Evolutionary conservation across 2,329 filamentous ascomycete species (phyloP).

Genomic region (Fusarium mundagurra): DNA sequence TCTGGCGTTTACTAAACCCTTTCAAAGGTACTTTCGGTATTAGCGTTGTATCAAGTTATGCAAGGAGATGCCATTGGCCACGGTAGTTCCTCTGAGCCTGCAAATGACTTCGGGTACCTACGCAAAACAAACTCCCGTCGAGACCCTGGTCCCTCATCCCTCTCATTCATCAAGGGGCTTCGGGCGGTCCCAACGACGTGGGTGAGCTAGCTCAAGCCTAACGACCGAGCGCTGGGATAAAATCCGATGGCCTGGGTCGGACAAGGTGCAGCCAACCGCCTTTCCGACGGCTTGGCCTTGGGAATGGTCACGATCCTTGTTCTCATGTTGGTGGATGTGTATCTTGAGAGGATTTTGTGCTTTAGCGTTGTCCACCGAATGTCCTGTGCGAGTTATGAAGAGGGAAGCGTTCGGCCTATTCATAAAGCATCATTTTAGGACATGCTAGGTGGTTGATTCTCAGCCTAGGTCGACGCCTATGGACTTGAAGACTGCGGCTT

Average conservation of each 20-base stretch:
- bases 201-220: slow-evolving; percentile 34
- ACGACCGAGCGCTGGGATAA: slow-evolving; percentile 36
- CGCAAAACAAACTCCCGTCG: background rate
- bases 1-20: background rate
- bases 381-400: background rate
- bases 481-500: background rate
- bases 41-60: slow-evolving; percentile 3
- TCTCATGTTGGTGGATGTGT: slow-evolving; percentile 3
- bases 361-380: background rate
- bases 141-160: background rate
- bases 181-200: slow-evolving; percentile 34
- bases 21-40: background rate
- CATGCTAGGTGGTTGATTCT: background rate
- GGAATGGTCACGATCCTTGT: slow-evolving; percentile 31
- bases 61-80: slow-evolving; percentile 8
- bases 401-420: background rate
- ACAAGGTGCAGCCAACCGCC: slow-evolving; percentile 28
- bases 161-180: background rate
- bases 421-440: background rate
- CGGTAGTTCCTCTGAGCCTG: background rate
- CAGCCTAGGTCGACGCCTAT: background rate
- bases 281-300: slow-evolving; percentile 37
- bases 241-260: slow-evolving; percentile 42
- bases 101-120: background rate
- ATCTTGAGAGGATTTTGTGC: background rate